A percentile compares a stretch with the other conserved stretches of the same genome.
phyloP scores from a whole-genome alignment of 306 rosid species.

The Alnus rubra region DNA sequence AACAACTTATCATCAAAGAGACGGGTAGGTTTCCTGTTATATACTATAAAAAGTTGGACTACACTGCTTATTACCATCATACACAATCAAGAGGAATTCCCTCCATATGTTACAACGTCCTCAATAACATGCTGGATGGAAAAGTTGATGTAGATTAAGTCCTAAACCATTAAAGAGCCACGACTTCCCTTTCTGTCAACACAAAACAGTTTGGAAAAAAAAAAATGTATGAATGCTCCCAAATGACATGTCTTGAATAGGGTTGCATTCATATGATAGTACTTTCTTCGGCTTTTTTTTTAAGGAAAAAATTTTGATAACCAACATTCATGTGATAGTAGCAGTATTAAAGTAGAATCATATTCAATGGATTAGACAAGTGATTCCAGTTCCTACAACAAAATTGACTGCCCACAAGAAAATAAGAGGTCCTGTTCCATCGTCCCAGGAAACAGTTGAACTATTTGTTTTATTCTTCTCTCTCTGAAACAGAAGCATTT shows the following conservation, averaged over 20 bases:
- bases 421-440: not conserved
- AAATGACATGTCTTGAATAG: not conserved
- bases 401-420: not conserved
- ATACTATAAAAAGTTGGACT: not conserved
- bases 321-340: not conserved
- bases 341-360: not conserved
- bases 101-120: not conserved
- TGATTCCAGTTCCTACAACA: not conserved
- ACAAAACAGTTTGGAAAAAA: not conserved
- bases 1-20: not conserved
- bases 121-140: not conserved
- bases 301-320: not conserved
- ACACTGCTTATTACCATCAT: not conserved
- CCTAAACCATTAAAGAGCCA: not conserved
- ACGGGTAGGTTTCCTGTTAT: not conserved
- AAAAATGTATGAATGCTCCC: not conserved
- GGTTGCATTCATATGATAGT: not conserved
- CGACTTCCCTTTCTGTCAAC: not conserved
- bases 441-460: not conserved
- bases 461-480: not conserved
- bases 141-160: slow-evolving; percentile 1
- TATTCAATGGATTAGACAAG: not conserved
- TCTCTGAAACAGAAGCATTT: not conserved
- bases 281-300: not conserved
- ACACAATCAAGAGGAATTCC: not conserved